Evolutionary conservation across 257 asterid species (phyloP), one percentile per base, ranked within the genome.

Genomic region (Forsythia viridissima): DNA sequence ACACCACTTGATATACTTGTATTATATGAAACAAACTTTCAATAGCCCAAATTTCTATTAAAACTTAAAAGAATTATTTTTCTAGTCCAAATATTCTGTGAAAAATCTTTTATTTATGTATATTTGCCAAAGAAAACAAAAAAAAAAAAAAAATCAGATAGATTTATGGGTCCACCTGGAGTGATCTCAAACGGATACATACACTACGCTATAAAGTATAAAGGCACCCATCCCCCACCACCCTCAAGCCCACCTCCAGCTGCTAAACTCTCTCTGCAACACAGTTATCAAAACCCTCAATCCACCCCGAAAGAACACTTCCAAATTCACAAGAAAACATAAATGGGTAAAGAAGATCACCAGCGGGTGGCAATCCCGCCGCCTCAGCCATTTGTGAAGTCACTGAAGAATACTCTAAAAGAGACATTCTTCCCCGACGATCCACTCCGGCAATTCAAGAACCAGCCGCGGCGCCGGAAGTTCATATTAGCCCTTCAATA

Each of bases 341-440:
- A 63, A 55, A 90, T 92, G 96, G 93, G 92, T 61, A 86, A 84
- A 77, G 82, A 86, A 48, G 94, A 88, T 24, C 74, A 84, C 82
- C 84, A 86, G 76, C 83, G 82, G 0, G 97, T 87, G 10, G 91
- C 83, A 3, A 73, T 87, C 1, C 97, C 97, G 18, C 91, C 92
- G 0, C 88, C 92, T 9, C 92, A 87, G 69, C 89, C 97, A 43
- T 93, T 93, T 74, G 68, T 89, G 13, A 87, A 77, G 80, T 90
- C 97, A 1, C 74, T 93, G 2, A 86, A 76, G 80, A 90, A 88
- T 80, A 84, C 91, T 4, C 52, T 91, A 4, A 93, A 93, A 85
- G 97, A 93, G 67, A 91, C 93, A 8, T 72, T 93, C 10, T 91
- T 91, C 77, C 97, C 98, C 1, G 97, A 93, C 61, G 98, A 91